Evolutionary conservation across 805 yeast genomes (phyloP).

Genomic region (Candida yuanshanica): DNA sequence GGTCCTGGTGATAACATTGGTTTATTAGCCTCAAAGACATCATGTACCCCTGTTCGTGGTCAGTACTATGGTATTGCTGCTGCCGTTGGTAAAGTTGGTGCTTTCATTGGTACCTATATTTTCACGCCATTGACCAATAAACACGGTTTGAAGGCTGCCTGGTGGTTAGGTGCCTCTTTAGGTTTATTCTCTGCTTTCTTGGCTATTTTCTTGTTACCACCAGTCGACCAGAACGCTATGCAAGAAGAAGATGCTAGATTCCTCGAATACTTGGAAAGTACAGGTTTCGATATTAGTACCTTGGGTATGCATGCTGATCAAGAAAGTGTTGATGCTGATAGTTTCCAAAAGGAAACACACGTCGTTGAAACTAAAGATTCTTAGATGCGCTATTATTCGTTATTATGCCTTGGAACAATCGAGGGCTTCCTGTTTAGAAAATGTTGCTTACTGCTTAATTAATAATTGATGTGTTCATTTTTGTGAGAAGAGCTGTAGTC

Average conservation of each 20-base stretch:
- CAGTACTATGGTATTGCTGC: conserved; percentile 89
- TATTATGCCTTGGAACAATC: no score
- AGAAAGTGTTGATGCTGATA: conserved; percentile 3
- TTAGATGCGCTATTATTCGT: no score
- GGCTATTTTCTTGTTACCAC: conserved; percentile 68
- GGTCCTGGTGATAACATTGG: conserved; percentile 95
- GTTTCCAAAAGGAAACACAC: neutral
- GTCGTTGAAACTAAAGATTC: neutral
- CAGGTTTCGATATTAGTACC: conserved; percentile 65
- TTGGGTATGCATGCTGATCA: conserved; percentile 34
- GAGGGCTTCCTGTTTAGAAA: no score
- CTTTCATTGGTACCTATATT: conserved; percentile 83
- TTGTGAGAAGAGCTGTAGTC: no score
- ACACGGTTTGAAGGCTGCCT: conserved; percentile 70
- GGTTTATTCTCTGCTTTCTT: conserved; percentile 67
- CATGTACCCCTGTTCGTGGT: conserved; percentile 85
- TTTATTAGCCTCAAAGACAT: conserved; percentile 76
- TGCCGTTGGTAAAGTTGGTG: conserved; percentile 88
- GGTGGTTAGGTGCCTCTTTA: conserved; percentile 74
- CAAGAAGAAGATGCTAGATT: conserved; percentile 71
- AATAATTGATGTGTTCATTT: no score
- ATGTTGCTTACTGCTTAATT: no score
- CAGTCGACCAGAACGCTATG: conserved; percentile 79
- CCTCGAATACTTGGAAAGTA: conserved; percentile 53
- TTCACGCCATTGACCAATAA: conserved; percentile 74